These are phyloP conservation scores for Acrodontium crateriforme DNA, from an alignment of 2,329 filamentous ascomycete genomes.

Conservation along the genomic window DNA sequence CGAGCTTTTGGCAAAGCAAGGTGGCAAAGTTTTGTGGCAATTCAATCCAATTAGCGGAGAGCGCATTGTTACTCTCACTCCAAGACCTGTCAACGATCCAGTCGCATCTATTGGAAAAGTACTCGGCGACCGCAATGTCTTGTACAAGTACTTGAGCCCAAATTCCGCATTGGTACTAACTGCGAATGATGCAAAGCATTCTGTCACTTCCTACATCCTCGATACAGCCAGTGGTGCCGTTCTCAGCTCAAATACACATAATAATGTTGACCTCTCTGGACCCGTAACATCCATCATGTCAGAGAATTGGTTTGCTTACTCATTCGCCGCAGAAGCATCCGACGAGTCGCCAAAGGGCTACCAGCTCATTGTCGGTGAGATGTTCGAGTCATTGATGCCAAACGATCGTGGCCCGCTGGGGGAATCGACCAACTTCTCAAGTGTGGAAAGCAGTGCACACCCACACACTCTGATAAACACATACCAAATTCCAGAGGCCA, in stretches of 20 bases:
- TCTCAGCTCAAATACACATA: constrained; percentile 56
- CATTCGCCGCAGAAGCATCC: constrained; percentile 45
- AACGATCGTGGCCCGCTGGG: constrained; percentile 76
- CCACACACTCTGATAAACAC: constrained; percentile 70
- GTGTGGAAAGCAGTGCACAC: constrained; percentile 50
- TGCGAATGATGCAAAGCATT: constrained; percentile 42
- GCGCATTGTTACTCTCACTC: constrained; percentile 53
- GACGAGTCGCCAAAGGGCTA: constrained; percentile 59
- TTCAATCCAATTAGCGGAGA: constrained; percentile 55
- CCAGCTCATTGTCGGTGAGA: constrained; percentile 71
- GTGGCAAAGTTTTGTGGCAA: constrained; percentile 43
- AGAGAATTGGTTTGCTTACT: constrained; percentile 93
- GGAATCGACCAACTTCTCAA: constrained; percentile 59
- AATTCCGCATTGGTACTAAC: constrained; percentile 69
- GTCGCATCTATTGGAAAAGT: constrained; percentile 92
- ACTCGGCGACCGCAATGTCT: constrained; percentile 77
- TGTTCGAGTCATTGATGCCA: constrained; percentile 72
- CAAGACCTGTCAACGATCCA: constrained; percentile 62
- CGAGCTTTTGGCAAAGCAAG: constrained; percentile 14
- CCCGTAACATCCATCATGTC: constrained; percentile 65
- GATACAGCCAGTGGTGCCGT: constrained; percentile 77
- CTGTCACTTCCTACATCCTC: constrained; percentile 62
- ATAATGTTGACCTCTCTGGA: constrained; percentile 59
- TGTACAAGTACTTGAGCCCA: constrained; percentile 93
- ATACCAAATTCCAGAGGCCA: constrained; percentile 66